These are phyloP conservation scores for Litsea cubeba DNA, from an alignment of 164 flowering plant genomes.

Conservation along the genomic window DNA sequence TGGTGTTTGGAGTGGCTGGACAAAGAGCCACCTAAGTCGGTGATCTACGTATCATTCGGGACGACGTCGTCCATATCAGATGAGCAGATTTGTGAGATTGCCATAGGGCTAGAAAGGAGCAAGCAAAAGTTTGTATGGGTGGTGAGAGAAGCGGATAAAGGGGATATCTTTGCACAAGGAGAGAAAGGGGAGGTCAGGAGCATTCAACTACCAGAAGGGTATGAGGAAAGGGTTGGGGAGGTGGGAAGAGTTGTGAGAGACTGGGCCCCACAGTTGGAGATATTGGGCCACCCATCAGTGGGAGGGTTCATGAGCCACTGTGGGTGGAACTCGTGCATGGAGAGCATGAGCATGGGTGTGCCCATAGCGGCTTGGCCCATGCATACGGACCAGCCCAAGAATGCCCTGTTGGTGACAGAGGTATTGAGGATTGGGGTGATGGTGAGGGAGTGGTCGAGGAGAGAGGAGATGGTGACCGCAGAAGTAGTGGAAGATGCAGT, in stretches of 20 bases:
- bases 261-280: slow-evolving; percentile 55
- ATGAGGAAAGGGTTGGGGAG: slow-evolving; percentile 30
- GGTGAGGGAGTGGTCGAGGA: slow-evolving; percentile 35
- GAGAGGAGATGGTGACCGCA: slow-evolving; percentile 13
- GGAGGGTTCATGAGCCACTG: slow-evolving; percentile 64
- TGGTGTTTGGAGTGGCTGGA: slow-evolving; percentile 55
- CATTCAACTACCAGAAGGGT: slow-evolving; percentile 39
- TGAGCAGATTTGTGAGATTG: slow-evolving; percentile 46
- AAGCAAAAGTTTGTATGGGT: slow-evolving; percentile 58
- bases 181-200: slow-evolving; percentile 2
- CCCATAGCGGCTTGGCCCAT: slow-evolving; percentile 74
- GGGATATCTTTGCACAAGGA: slow-evolving; percentile 7
- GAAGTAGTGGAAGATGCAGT: slow-evolving; percentile 1
- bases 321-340: slow-evolving; percentile 62
- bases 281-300: slow-evolving; percentile 34
- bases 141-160: slow-evolving; percentile 53
- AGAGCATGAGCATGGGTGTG: slow-evolving; percentile 45
- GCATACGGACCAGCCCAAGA: slow-evolving; percentile 75
- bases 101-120: slow-evolving; percentile 44
- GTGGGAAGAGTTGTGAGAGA: slow-evolving; percentile 36
- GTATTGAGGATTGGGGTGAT: slow-evolving; percentile 38
- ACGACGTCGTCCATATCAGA: slow-evolving; percentile 36
- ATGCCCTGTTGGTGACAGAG: slow-evolving; percentile 35
- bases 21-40: slow-evolving; percentile 34
- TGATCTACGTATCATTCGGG: slow-evolving; percentile 58